phyloP scores from a whole-genome alignment of 768 basidiomycete genomes.

The Boletus eberwhitei region DNA sequence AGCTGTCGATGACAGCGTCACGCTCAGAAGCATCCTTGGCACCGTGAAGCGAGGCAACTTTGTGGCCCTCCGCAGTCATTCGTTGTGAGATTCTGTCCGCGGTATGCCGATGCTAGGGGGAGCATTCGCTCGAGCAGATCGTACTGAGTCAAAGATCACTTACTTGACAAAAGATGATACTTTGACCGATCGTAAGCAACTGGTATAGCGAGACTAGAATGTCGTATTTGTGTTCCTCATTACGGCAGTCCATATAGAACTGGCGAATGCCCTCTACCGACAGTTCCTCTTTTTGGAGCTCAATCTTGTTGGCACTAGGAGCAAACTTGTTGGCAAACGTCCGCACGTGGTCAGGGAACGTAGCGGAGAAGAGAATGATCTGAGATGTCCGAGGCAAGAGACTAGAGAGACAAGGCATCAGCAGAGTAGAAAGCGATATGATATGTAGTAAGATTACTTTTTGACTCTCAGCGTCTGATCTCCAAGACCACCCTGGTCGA shows the following conservation, averaged over 20 bases:
- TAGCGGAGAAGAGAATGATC: conserved; percentile 96
- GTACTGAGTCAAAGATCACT: conserved; percentile 20
- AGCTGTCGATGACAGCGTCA: conserved; percentile 89
- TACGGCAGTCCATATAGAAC: conserved; percentile 94
- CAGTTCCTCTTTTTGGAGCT: conserved; percentile 89
- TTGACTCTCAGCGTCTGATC: conserved; percentile 93
- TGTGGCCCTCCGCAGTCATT: conserved; percentile 92
- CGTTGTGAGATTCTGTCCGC: conserved; percentile 89
- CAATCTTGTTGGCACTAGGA: conserved; percentile 93
- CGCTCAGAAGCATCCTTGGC: conserved; percentile 88
- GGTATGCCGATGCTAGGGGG: conserved; percentile 73
- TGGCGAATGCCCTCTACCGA: conserved; percentile 93
- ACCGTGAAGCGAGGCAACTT: conserved; percentile 94
- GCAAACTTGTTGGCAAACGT: conserved; percentile 91
- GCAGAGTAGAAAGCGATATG: background rate
- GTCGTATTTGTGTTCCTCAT: conserved; percentile 93
- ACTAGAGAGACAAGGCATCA: conserved; percentile 35
- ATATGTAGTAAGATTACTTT: conserved; percentile 54
- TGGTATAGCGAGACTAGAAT: conserved; percentile 88
- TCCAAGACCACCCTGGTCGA: conserved; percentile 89
- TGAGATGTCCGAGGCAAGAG: conserved; percentile 64
- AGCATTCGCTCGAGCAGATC: background rate
- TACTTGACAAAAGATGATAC: conserved; percentile 97
- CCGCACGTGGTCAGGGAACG: conserved; percentile 93
- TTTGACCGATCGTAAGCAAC: conserved; percentile 92